These are phyloP conservation scores for Blastomyces gilchristii DNA, from an alignment of 2,329 filamentous ascomycete genomes.

Conservation along the genomic window DNA sequence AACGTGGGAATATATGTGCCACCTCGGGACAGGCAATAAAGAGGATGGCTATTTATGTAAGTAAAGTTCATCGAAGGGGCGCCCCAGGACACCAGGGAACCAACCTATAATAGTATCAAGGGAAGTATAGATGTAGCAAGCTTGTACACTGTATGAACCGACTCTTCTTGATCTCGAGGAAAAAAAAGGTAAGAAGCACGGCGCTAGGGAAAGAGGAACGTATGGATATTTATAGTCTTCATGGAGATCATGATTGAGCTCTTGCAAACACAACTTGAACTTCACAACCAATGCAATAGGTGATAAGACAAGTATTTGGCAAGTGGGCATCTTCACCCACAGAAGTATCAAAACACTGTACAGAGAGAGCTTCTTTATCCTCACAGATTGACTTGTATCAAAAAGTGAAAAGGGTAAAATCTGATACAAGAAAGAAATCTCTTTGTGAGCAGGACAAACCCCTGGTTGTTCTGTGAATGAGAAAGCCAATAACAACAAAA, in stretches of 20 bases:
- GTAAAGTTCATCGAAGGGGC: neutral
- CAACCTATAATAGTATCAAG: neutral
- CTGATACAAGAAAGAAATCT: slow-evolving; percentile 3
- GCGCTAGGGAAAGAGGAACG: neutral
- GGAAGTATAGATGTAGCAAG: neutral
- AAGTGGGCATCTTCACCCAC: neutral
- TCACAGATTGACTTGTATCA: slow-evolving; percentile 1
- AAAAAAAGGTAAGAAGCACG: neutral
- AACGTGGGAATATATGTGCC: neutral
- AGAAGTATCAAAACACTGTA: neutral
- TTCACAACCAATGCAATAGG: neutral
- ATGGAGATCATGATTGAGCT: neutral
- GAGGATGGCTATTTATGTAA: neutral
- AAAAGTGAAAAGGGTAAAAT: neutral
- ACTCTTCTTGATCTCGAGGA: neutral
- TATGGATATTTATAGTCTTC: slow-evolving; percentile 2
- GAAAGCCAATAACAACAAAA: slow-evolving; percentile 9
- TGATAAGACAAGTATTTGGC: slow-evolving; percentile 1
- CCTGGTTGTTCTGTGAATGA: slow-evolving; percentile 3
- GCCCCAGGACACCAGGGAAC: neutral
- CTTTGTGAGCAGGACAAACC: neutral
- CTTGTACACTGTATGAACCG: neutral
- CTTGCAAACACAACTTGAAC: neutral
- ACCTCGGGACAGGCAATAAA: neutral
- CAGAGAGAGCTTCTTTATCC: neutral